Evolutionary conservation across 108 stramenopile genomes (phyloP).

Genomic region (Pseudonitzschia delicatissima): DNA sequence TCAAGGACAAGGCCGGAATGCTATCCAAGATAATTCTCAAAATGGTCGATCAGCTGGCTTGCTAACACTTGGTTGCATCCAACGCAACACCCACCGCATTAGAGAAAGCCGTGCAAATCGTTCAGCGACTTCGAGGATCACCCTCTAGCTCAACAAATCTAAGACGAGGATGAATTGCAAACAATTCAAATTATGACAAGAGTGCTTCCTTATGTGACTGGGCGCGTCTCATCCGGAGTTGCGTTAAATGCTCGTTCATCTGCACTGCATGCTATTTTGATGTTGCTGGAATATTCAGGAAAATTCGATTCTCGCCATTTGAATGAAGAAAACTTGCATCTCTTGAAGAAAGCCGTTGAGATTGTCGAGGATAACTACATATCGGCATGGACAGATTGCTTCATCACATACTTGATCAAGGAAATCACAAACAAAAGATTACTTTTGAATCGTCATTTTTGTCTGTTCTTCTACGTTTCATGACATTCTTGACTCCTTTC

Average conservation of each 20-base stretch:
- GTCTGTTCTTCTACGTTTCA: constrained; percentile 66
- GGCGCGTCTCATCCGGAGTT: constrained; percentile 46
- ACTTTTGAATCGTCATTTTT: constrained; percentile 54
- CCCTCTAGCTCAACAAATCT: neutral
- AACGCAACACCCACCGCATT: constrained; percentile 49
- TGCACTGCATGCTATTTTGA: constrained; percentile 71
- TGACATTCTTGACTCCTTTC: constrained; percentile 70
- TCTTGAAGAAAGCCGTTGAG: constrained; percentile 68
- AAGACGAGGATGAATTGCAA: constrained; percentile 31
- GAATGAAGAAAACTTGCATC: constrained; percentile 43
- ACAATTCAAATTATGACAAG: constrained; percentile 80
- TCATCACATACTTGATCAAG: constrained; percentile 54
- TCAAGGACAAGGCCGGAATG: constrained; percentile 41
- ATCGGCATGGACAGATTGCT: constrained; percentile 63
- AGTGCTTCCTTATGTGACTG: constrained; percentile 66
- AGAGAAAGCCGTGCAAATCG: constrained; percentile 20
- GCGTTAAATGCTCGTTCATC: constrained; percentile 48
- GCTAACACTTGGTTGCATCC: constrained; percentile 75
- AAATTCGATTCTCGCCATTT: constrained; percentile 13
- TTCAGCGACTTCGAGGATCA: constrained; percentile 24
- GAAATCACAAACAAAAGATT: constrained; percentile 59
- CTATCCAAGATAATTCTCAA: constrained; percentile 45
- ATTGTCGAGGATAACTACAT: constrained; percentile 73
- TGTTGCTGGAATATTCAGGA: constrained; percentile 69
- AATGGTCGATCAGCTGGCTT: constrained; percentile 67